Percentiles rank a stretch among this genome's conserved stretches.
These are phyloP conservation scores for Curvularia hawaiiensis DNA, from an alignment of 2,329 filamentous ascomycete species.

Conservation along the genomic window DNA sequence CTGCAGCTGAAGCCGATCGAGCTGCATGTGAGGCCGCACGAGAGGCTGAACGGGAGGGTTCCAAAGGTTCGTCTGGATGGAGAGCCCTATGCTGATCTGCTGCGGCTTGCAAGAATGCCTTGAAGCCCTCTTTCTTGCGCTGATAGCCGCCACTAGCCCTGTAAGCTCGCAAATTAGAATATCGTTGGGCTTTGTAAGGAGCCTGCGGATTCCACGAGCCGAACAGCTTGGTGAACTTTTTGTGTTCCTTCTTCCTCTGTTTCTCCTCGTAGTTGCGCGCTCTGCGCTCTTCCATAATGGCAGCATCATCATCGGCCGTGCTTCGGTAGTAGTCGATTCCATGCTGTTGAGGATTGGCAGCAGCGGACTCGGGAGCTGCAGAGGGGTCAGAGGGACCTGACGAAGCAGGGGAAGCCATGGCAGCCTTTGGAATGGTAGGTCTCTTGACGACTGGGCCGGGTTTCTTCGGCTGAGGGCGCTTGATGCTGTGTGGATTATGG, in stretches of 20 bases:
- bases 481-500: slow-evolving; percentile 42
- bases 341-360: slow-evolving; percentile 25
- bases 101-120: slow-evolving; percentile 28
- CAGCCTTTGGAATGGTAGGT: slow-evolving; percentile 9
- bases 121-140: slow-evolving; percentile 33
- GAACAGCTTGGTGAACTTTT: slow-evolving; percentile 72
- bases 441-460: slow-evolving; percentile 30
- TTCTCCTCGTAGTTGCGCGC: slow-evolving; percentile 74
- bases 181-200: slow-evolving; percentile 31
- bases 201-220: slow-evolving; percentile 52
- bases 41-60: slow-evolving; percentile 18
- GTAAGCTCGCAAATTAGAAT: slow-evolving; percentile 37
- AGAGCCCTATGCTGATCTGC: slow-evolving; percentile 17
- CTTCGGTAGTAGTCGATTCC: slow-evolving; percentile 66
- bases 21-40: slow-evolving; percentile 2
- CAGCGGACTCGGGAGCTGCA: slow-evolving; percentile 21
- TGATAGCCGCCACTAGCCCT: slow-evolving; percentile 32
- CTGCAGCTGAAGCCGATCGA: slow-evolving; percentile 17
- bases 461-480: slow-evolving; percentile 41
- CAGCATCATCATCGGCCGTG: slow-evolving; percentile 79
- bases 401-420: slow-evolving; percentile 26
- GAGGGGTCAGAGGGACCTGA: not conserved
- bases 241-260: slow-evolving; percentile 63
- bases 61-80: slow-evolving; percentile 21
- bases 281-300: slow-evolving; percentile 67